Conservation (phyloP, 2,329 filamentous ascomycete genomes). For the Microdochium trichocladiopsis region DNA sequence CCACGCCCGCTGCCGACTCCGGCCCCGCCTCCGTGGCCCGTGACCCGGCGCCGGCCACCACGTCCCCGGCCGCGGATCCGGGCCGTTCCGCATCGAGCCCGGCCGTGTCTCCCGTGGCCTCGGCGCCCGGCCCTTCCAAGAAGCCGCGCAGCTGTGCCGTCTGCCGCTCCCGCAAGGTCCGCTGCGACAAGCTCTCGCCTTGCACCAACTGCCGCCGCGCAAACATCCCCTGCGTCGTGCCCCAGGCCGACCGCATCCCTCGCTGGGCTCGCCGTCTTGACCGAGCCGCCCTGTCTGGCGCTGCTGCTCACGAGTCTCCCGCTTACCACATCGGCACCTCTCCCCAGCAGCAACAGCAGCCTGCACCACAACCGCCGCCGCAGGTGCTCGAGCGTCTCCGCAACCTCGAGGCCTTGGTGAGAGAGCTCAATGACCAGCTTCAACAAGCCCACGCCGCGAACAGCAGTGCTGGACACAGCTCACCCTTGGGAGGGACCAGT, state of each 20-base stretch:
- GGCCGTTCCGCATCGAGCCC: slow-evolving; percentile 5
- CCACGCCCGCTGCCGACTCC: too few relatives aligned
- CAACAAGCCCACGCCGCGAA: slow-evolving; percentile 29
- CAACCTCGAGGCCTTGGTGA: slow-evolving; percentile 42
- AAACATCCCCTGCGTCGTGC: slow-evolving; percentile 43
- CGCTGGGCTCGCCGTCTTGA: slow-evolving; percentile 47
- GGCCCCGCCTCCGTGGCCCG: too few relatives aligned
- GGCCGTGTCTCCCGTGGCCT: not conserved
- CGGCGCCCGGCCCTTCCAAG: too few relatives aligned
- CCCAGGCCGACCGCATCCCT: slow-evolving; percentile 40
- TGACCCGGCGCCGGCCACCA: too few relatives aligned
- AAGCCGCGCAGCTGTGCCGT: slow-evolving; percentile 41
- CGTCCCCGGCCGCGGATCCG: too few relatives aligned
- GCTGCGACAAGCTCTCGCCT: slow-evolving; percentile 48
- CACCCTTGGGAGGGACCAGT: slow-evolving; percentile 13
- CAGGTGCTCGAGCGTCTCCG: slow-evolving; percentile 41
- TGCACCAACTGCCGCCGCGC: slow-evolving; percentile 50
- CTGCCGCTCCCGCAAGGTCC: slow-evolving; percentile 48
- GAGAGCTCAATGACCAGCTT: slow-evolving; percentile 38
- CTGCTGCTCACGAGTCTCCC: too few relatives aligned
- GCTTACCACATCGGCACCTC: slow-evolving; percentile 29
- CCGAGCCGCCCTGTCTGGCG: slow-evolving; percentile 22
- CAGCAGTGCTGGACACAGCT: slow-evolving; percentile 12
- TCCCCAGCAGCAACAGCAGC: slow-evolving; percentile 27
- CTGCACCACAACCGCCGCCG: slow-evolving; percentile 17